Evolutionary conservation across 2,329 filamentous ascomycete species (phyloP), one percentile per base, ranked within the genome.

Genomic region (Aspergillus sp.): DNA sequence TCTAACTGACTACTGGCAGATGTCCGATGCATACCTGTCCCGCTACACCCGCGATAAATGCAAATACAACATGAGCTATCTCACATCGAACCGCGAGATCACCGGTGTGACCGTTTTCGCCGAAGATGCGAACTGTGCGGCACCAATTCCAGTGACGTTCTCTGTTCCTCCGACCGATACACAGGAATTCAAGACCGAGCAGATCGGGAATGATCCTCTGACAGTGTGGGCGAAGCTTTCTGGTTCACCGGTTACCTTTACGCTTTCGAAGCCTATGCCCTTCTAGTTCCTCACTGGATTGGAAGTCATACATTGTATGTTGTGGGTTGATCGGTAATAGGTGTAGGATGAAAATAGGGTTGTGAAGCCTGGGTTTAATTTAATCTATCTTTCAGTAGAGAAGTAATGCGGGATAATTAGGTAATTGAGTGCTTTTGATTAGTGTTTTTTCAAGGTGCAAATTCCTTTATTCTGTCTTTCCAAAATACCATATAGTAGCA

Each of bases 1-100:
- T 22, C 37, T 44, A 30, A 30, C 47, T 46, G 17, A 47, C 30
- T 12, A 22, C 5, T 19, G 22, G 3, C 45, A 66, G 63, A 70
- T 77, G 55, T 77, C 74, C 9, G 60, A 65, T 4, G 58, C 66
- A 3, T 83, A 83, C 65, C 58, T 74, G 38, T 71, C 75, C 47
- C 77, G 81, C 48, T 74, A 73, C 64, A 65, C 73, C 10, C 75
- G 79, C 39, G 79, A 82, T 60, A 64, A 64, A 44, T 79, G 80
- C 67, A 58, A 70, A 39, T 76, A 78, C 44, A 69, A 69, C 45
- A 55, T 81, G 45, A 67, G 61, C 17, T 79, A 75, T 61, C 67
- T 65, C 45, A 71, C 72, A 45, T 63, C 67, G 23, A 60, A 68
- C 41, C 62, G 73, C 38, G 66, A 65, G 45, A 79, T 81, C 53